phyloP scores from a whole-genome alignment of 331 rosid species.

The Quercus tomentella region DNA sequence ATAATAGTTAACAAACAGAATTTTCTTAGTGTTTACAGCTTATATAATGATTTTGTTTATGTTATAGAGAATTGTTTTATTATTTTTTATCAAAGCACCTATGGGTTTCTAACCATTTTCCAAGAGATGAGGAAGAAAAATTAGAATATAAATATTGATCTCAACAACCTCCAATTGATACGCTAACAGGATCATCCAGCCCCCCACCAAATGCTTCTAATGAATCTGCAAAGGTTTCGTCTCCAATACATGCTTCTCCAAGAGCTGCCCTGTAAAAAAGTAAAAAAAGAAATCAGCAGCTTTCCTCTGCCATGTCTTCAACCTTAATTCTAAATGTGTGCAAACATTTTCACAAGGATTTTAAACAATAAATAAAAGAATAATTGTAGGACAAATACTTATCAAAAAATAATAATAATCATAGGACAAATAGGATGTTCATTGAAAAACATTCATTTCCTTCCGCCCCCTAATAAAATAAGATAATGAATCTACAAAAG shows the following conservation, averaged over 20 bases:
- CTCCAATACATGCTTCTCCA: conserved; percentile 83
- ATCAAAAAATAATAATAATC: not conserved
- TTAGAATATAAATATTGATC: conserved; percentile 18
- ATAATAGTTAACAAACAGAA: not conserved
- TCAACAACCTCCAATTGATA: conserved; percentile 89
- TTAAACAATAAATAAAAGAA: not conserved
- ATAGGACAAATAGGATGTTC: not conserved
- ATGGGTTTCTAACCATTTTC: conserved; percentile 4
- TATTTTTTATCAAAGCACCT: conserved; percentile 9
- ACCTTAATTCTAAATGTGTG: not conserved
- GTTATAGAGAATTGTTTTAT: not conserved
- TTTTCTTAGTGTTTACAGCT: not conserved
- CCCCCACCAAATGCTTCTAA: conserved; percentile 90
- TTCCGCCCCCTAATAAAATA: not conserved
- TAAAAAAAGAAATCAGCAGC: conserved; percentile 1
- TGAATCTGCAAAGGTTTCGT: conserved; percentile 72
- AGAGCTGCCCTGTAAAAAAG: conserved; percentile 58
- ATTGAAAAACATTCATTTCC: not conserved
- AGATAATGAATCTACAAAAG: not conserved
- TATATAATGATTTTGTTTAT: not conserved
- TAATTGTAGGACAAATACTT: not conserved
- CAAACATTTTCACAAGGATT: not conserved
- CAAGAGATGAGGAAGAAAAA: conserved; percentile 19
- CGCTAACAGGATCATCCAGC: conserved; percentile 88
- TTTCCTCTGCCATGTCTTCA: conserved; percentile 1